Evolutionary conservation across 768 basidiomycete species (phyloP).

Genomic region (Tulasnella calospora): DNA sequence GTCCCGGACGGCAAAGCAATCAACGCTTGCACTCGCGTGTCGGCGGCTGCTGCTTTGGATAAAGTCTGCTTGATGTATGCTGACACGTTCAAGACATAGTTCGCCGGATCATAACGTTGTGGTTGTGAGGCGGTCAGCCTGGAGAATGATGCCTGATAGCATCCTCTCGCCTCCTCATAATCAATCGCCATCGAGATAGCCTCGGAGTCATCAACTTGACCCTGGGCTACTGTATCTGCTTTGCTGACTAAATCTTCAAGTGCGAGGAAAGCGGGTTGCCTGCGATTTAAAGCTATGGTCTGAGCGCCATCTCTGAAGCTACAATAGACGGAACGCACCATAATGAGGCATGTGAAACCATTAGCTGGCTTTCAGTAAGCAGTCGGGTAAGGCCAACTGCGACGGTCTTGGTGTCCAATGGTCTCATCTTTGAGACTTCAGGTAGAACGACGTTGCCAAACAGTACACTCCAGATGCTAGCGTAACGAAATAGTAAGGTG

Average conservation of each 20-base stretch:
- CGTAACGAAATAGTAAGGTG: neutral
- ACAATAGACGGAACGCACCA: constrained; percentile 49
- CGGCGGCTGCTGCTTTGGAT: neutral
- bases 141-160: constrained; percentile 93
- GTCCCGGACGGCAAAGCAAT: neutral
- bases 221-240: constrained; percentile 43
- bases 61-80: constrained; percentile 28
- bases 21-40: neutral
- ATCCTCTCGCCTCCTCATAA: constrained; percentile 81
- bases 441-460: constrained; percentile 71
- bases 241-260: constrained; percentile 74
- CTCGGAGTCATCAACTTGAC: constrained; percentile 46
- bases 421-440: constrained; percentile 72
- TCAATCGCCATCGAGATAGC: constrained; percentile 71
- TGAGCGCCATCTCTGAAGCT: neutral
- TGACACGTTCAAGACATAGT: constrained; percentile 36
- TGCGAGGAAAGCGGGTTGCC: constrained; percentile 64
- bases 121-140: constrained; percentile 77
- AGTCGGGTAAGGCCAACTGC: constrained; percentile 75
- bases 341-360: constrained; percentile 56
- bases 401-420: constrained; percentile 79
- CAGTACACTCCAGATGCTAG: constrained; percentile 74
- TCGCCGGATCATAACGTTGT: constrained; percentile 51
- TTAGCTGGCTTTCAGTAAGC: constrained; percentile 65
- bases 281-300: constrained; percentile 34